Evolutionary conservation across 176 grass and related monocot species (phyloP).

Genomic region (Chrysopogon serrulatus): DNA sequence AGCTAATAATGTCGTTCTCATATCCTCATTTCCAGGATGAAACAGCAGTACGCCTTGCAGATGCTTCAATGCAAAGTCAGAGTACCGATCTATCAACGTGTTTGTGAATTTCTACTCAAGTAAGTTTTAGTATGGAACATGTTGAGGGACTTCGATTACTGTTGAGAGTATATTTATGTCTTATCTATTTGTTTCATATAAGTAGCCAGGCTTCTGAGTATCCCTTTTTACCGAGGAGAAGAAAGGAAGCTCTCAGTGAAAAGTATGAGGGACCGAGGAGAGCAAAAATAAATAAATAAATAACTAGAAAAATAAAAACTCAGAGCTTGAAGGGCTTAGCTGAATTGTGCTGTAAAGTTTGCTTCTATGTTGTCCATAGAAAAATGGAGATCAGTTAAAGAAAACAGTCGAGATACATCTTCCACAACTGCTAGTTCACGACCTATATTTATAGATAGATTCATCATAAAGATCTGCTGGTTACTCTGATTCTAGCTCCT

Average conservation of each 20-base stretch:
- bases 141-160: not conserved
- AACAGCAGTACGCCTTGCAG: conserved; percentile 62
- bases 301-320: not conserved
- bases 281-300: not conserved
- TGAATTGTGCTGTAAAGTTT: not conserved
- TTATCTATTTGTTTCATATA: not conserved
- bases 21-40: conserved; percentile 62
- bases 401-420: not conserved
- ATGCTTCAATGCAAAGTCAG: conserved; percentile 67
- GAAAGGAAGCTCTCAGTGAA: not conserved
- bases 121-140: conserved; percentile 15
- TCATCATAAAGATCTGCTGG: not conserved
- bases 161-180: not conserved
- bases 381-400: not conserved
- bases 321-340: not conserved
- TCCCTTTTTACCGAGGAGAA: not conserved
- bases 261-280: not conserved
- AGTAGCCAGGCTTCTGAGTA: not conserved
- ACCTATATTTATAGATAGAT: not conserved
- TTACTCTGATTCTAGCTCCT: not conserved
- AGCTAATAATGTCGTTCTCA: not conserved
- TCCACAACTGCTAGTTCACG: not conserved
- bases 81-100: conserved; percentile 81
- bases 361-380: not conserved
- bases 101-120: conserved; percentile 96